These are phyloP conservation scores for Stereum hirsutum DNA, from an alignment of 1,284 basidiomycete species.

Conservation along the genomic window DNA sequence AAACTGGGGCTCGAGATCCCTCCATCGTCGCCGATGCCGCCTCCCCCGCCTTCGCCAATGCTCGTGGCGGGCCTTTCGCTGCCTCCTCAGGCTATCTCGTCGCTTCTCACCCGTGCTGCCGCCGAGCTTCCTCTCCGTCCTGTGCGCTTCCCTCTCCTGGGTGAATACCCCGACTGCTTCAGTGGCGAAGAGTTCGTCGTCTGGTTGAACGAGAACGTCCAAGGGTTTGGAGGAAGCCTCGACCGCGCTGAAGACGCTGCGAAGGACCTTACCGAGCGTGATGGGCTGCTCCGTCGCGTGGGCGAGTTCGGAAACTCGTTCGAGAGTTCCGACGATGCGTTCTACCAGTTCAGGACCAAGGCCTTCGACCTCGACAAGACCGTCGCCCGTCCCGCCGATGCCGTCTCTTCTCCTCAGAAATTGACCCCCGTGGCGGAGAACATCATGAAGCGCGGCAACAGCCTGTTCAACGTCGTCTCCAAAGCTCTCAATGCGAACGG, in stretches of 20 bases:
- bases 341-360: slow-evolving; percentile 74
- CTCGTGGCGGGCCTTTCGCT: slow-evolving; percentile 69
- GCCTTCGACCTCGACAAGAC: slow-evolving; percentile 57
- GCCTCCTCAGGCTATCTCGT: slow-evolving; percentile 52
- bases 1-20: slow-evolving; percentile 23
- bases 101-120: slow-evolving; percentile 56
- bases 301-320: slow-evolving; percentile 78
- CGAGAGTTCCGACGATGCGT: slow-evolving; percentile 66
- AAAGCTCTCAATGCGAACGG: slow-evolving; percentile 52
- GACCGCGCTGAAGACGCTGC: slow-evolving; percentile 78
- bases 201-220: slow-evolving; percentile 66
- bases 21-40: slow-evolving; percentile 25
- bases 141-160: slow-evolving; percentile 74
- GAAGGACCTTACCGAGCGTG: slow-evolving; percentile 64
- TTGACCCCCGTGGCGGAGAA: slow-evolving; percentile 41
- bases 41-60: slow-evolving; percentile 40
- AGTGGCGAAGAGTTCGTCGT: slow-evolving; percentile 72
- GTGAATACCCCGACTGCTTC: slow-evolving; percentile 82
- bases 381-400: slow-evolving; percentile 1
- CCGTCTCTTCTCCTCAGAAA: slow-evolving; percentile 22
- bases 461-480: slow-evolving; percentile 62
- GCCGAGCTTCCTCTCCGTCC: slow-evolving; percentile 53
- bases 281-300: slow-evolving; percentile 65
- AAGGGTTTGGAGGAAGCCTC: slow-evolving; percentile 61
- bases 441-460: slow-evolving; percentile 58